Percentiles rank a stretch among this genome's conserved stretches.
These are phyloP conservation scores for Fusarium transvaalense DNA, from an alignment of 2,329 filamentous ascomycete species.

Conservation along the genomic window DNA sequence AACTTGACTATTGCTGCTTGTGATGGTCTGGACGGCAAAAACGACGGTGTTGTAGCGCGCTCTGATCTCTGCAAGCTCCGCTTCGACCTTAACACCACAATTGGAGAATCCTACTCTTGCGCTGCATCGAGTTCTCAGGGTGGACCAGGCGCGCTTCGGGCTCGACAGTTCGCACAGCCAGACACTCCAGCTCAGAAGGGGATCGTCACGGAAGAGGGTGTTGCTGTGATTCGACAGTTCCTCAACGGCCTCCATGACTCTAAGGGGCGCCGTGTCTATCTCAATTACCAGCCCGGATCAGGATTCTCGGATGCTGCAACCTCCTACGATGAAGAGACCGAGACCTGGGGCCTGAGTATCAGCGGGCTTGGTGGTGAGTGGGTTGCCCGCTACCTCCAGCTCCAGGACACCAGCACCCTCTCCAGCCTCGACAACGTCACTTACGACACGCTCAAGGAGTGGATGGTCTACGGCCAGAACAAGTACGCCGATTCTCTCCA, in stretches of 20 bases:
- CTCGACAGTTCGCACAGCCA: slow-evolving; percentile 23
- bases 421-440: slow-evolving; percentile 61
- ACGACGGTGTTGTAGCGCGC: neutral
- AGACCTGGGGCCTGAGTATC: slow-evolving; percentile 51
- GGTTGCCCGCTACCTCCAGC: slow-evolving; percentile 58
- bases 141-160: slow-evolving; percentile 18
- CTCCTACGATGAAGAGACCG: slow-evolving; percentile 51
- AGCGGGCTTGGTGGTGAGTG: slow-evolving; percentile 52
- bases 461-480: slow-evolving; percentile 64
- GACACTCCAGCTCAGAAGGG: slow-evolving; percentile 50
- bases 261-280: slow-evolving; percentile 52
- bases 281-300: slow-evolving; percentile 54
- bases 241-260: slow-evolving; percentile 53
- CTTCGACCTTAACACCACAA: slow-evolving; percentile 34
- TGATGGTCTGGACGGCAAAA: neutral
- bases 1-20: slow-evolving; percentile 55
- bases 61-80: neutral
- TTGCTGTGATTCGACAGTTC: slow-evolving; percentile 53
- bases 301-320: slow-evolving; percentile 51
- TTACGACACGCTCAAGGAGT: slow-evolving; percentile 68
- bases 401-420: slow-evolving; percentile 58
- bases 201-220: slow-evolving; percentile 51
- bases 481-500: slow-evolving; percentile 65
- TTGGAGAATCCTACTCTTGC: slow-evolving; percentile 53
- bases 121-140: slow-evolving; percentile 30